Base-by-base conservation (phyloP, 2,329 filamentous ascomycete species). In the Zymoseptoria crescenta region DNA sequence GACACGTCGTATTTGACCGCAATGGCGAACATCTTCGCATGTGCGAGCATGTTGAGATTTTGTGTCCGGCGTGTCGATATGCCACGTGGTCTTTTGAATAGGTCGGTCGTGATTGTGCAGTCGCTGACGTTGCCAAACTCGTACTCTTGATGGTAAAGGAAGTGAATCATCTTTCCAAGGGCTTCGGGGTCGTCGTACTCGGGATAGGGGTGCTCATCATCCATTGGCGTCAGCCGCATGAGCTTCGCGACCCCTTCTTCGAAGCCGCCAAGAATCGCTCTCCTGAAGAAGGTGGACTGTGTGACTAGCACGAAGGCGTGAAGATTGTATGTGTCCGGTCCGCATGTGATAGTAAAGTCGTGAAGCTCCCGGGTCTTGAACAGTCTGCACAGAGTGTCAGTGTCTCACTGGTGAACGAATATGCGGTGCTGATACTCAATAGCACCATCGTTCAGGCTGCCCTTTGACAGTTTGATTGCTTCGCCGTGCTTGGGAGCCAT, bases 121-220 rank as follows among this genome's bases (percentile, higher is more conserved):
- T 4, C 24, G 24, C 24, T 24, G 24, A 24, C 24, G 24, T 24
- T 4, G 24, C 24, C 24, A 24, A 24, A 24, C 29, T 51, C 8
- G 60, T 69, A 68, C 54, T 69, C 66, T 35, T 65, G 61, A 35
- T 68, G 57, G 55, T 71, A 71, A 56, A 70, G 63, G 62, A 61
- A 70, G 35, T 71, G 48, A n/a, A 70, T 60, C 67, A 70, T 69
- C 16, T 56, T 52, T 55, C 64, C 62, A 27, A 71, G 55, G 6
- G 59, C 59, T 16, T 67, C 65, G 8, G 67, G 65, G 35, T 69
- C 65, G 28, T 69, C 66, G 57, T 60, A 64, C 2, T 56, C 53
- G 7, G 59, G 61, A 30, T 35, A 35, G 6, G 30, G 30, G 3
- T 10, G 10, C 35, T 63, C 63, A 0, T 21, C n/a, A 10, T 62